These are phyloP conservation scores for Penstemon barbatus DNA, from an alignment of 257 asterid genomes.

Conservation along the genomic window DNA sequence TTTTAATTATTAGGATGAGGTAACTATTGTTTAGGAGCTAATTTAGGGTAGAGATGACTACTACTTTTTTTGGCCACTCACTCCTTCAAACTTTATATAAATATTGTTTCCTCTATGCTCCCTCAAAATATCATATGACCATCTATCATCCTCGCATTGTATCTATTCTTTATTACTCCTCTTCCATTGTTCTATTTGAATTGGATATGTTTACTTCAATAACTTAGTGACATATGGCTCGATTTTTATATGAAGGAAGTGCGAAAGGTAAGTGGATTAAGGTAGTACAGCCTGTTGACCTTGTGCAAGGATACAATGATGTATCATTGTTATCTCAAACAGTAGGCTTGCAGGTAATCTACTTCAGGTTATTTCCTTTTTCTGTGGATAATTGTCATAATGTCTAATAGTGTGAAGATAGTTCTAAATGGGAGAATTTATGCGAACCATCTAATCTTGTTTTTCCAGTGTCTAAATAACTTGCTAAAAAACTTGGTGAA, in stretches of 20 bases:
- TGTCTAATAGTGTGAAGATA: neutral
- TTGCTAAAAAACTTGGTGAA: neutral
- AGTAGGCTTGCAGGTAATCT: slow-evolving; percentile 85
- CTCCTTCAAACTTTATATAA: too few relatives aligned
- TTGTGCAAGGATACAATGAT: slow-evolving; percentile 74
- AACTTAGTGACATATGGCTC: slow-evolving; percentile 19
- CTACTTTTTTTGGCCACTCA: too few relatives aligned
- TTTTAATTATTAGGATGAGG: too few relatives aligned
- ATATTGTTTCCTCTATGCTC: slow-evolving; percentile 13
- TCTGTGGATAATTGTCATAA: slow-evolving; percentile 22
- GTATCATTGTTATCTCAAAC: slow-evolving; percentile 71
- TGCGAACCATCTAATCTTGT: neutral
- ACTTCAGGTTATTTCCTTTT: slow-evolving; percentile 9
- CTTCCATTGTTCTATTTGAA: slow-evolving; percentile 21
- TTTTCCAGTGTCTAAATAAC: slow-evolving; percentile 2
- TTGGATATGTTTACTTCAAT: slow-evolving; percentile 14
- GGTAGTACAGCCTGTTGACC: slow-evolving; percentile 69
- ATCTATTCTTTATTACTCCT: slow-evolving; percentile 16
- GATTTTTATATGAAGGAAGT: slow-evolving; percentile 54
- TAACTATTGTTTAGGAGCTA: too few relatives aligned
- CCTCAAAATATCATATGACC: slow-evolving; percentile 15
- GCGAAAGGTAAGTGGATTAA: slow-evolving; percentile 78
- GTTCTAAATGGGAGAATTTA: neutral
- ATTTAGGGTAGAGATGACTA: too few relatives aligned
- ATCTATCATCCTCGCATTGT: slow-evolving; percentile 8